These are phyloP conservation scores for Cyberlindnera mississippiensis DNA, from an alignment of 805 yeast genomes.

Conservation along the genomic window DNA sequence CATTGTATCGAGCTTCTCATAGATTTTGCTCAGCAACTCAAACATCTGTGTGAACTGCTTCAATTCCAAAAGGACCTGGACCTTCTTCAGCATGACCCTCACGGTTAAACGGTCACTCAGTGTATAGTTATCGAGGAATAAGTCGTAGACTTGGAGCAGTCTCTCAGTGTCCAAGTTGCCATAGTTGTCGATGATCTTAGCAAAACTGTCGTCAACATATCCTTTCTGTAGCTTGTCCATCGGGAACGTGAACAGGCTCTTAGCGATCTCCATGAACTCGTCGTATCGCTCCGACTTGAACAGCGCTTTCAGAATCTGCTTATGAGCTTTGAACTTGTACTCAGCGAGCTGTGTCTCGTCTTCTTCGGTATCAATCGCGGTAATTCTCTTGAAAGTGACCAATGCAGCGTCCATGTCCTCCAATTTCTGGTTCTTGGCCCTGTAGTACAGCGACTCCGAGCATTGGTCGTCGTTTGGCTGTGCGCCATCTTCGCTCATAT, in stretches of 20 bases:
- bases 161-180: conserved; percentile 10
- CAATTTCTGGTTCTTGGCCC: conserved; percentile 24
- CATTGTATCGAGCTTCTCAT: conserved; percentile 35
- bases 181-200: conserved; percentile 37
- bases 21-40: conserved; percentile 34
- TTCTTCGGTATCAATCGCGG: conserved; percentile 34
- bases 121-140: conserved; percentile 26
- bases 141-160: conserved; percentile 30
- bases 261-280: conserved; percentile 10
- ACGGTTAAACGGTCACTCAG: conserved; percentile 42
- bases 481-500: conserved; percentile 11
- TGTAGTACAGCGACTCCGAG: conserved; percentile 28
- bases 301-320: conserved; percentile 23
- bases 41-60: conserved; percentile 32
- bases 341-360: conserved; percentile 29
- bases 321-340: conserved; percentile 25
- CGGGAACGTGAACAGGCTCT: conserved; percentile 10
- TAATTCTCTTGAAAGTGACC: conserved; percentile 13
- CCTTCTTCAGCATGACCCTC: conserved; percentile 42
- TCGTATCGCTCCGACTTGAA: conserved; percentile 19
- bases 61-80: conserved; percentile 35
- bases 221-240: conserved; percentile 22
- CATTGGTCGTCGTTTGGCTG: conserved; percentile 24
- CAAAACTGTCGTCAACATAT: conserved; percentile 33
- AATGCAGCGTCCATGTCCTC: conserved; percentile 24